Base-by-base conservation (phyloP, 768 basidiomycete genomes). In the Mrakia frigida region DNA sequence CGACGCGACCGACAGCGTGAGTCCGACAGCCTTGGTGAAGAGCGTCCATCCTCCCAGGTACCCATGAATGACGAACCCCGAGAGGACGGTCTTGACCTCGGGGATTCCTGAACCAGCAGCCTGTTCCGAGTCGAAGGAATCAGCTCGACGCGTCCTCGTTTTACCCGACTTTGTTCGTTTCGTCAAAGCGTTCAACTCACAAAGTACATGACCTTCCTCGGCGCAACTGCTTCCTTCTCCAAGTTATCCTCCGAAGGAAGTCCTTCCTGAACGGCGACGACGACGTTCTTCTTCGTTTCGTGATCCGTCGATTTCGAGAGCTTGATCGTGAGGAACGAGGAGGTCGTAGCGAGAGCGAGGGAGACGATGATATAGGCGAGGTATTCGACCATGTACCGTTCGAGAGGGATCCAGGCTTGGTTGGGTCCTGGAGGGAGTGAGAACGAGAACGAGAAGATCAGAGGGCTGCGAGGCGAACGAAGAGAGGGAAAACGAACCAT, bases 91-190 rank as follows among this genome's bases (percentile, higher is more conserved):
- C 83, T 99, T 99, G 82, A 99, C 91, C 83, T 99, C 96, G 0
- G 95, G 94, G 74, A 98, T 95, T 68, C 97, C 97, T 81, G 91
- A 92, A 28, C 97, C 97, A 28, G 94, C 93, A 14, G 97, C 93
- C 91, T 92, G 80, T 0, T 41, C 11, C 11, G 43, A 43, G 10
- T 9, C 11, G 43, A 14, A 50, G 16, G 63, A n/a, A 72, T 79
- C 78, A 79, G 61, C 56, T 56, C 23, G 13, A 53, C 52, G 52
- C 56, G 56, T 56, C 28, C 56, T 28, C 7, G 0, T 14, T 28
- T 18, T 0, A 11, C n/a, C 25, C 46, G 46, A 50, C 46, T 50
- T 50, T 28, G 25, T 56, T 28, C 10, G 23, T 28, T 56, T 28
- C 25, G 3, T n/a, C 16, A 21, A 7, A 11, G 52, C 18, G 2